Evolutionary conservation across 148 eudicot species (phyloP).

Genomic region (Dianthus caryophyllus): DNA sequence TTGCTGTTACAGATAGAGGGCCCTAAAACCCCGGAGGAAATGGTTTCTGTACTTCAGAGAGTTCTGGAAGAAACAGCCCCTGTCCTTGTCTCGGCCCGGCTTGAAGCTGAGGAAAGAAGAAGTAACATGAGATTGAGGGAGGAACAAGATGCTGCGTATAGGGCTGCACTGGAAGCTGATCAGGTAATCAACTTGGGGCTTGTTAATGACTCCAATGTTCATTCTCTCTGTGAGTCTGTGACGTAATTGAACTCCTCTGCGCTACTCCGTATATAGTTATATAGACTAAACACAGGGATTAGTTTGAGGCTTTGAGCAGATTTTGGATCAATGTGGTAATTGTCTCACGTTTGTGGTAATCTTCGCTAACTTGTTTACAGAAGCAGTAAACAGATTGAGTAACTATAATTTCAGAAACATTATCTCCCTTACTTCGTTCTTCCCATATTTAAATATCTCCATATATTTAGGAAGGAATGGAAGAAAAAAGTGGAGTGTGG

Average conservation of each 20-base stretch:
- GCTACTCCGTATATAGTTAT: not conserved
- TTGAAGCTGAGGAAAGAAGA: constrained; percentile 95
- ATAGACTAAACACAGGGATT: not conserved
- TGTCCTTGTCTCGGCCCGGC: constrained; percentile 84
- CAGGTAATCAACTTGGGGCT: constrained; percentile 40
- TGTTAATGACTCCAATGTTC: not conserved
- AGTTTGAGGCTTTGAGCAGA: not conserved
- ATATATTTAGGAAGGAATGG: no score
- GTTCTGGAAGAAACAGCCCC: constrained; percentile 90
- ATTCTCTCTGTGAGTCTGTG: not conserved
- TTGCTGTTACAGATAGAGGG: constrained; percentile 70
- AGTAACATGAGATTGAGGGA: constrained; percentile 82
- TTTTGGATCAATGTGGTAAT: not conserved
- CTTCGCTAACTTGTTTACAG: not conserved
- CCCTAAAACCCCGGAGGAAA: constrained; percentile 81
- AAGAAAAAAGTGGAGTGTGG: no score
- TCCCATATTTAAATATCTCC: no score
- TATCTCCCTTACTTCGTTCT: no score
- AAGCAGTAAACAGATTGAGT: not conserved
- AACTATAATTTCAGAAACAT: not conserved
- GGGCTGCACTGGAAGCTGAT: constrained; percentile 97
- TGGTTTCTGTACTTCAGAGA: constrained; percentile 68
- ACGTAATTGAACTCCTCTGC: not conserved
- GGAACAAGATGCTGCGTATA: constrained; percentile 99
- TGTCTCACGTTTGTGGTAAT: not conserved